These are phyloP conservation scores for Aspergillus felis DNA, from an alignment of 2,329 filamentous ascomycete genomes.

Conservation along the genomic window DNA sequence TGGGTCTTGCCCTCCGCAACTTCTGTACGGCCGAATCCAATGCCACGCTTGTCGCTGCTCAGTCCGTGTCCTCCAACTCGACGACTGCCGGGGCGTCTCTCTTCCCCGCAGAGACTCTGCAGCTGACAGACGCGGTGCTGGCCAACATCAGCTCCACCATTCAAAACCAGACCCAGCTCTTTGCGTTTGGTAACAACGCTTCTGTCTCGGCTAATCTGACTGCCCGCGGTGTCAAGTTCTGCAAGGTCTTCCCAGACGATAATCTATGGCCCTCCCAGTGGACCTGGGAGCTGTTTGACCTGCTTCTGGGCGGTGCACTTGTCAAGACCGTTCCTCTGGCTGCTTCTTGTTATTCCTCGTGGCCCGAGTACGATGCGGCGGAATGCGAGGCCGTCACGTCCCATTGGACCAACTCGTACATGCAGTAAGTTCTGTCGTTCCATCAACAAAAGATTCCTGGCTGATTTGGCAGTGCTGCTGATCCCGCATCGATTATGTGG, in stretches of 20 bases:
- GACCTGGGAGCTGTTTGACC: constrained; percentile 23
- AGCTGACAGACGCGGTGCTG: constrained; percentile 23
- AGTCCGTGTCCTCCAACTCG: constrained; percentile 1
- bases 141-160: constrained; percentile 15
- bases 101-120: constrained; percentile 22
- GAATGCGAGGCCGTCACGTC: constrained; percentile 16
- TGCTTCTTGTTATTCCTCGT: constrained; percentile 22
- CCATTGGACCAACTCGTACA: constrained; percentile 22
- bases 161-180: constrained; percentile 13
- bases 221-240: constrained; percentile 4
- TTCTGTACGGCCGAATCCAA: constrained; percentile 10
- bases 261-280: constrained; percentile 17
- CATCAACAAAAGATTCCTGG: neutral
- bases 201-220: neutral
- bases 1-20: constrained; percentile 11
- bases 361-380: constrained; percentile 19
- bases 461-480: constrained; percentile 14
- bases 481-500: constrained; percentile 25
- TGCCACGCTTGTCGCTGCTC: constrained; percentile 7
- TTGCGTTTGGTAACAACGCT: constrained; percentile 19
- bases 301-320: constrained; percentile 19
- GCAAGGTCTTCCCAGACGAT: constrained; percentile 26
- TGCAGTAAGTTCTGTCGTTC: constrained; percentile 18
- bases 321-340: constrained; percentile 26
- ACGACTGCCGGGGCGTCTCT: constrained; percentile 15